Conservation (phyloP, 2,329 filamentous ascomycete genomes). For the Pestalotiopsis sp. region DNA sequence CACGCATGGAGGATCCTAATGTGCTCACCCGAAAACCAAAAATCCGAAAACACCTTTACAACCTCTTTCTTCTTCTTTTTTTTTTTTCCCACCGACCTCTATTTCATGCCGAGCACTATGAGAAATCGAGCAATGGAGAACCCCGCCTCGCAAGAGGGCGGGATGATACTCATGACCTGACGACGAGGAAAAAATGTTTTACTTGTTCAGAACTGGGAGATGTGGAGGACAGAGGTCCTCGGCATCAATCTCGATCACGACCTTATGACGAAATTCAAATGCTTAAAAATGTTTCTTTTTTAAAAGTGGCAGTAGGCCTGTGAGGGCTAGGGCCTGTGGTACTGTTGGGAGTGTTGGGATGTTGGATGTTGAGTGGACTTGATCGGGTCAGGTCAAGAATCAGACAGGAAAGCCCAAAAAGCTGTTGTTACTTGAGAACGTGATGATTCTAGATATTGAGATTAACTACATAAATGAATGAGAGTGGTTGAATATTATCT, state of each 20-base stretch:
- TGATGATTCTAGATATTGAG: constrained; percentile 34
- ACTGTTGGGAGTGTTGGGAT: constrained; percentile 35
- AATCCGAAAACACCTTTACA: constrained; percentile 14
- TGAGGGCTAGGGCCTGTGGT: constrained; percentile 20
- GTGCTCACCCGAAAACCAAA: constrained; percentile 17
- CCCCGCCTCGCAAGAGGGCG: constrained; percentile 34
- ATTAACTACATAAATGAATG: constrained; percentile 25
- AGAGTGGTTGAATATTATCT: background rate
- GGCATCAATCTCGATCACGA: constrained; percentile 35
- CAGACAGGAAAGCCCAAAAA: constrained; percentile 40
- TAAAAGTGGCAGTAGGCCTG: constrained; percentile 41
- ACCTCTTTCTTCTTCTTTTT: background rate
- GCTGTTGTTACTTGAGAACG: constrained; percentile 36
- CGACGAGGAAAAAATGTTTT: constrained; percentile 26
- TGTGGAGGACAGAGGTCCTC: constrained; percentile 19
- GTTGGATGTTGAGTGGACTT: constrained; percentile 37
- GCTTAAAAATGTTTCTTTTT: constrained; percentile 28
- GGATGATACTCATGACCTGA: constrained; percentile 36
- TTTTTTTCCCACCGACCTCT: constrained; percentile 5
- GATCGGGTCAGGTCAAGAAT: constrained; percentile 37
- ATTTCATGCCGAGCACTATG: constrained; percentile 31
- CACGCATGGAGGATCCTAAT: constrained; percentile 35
- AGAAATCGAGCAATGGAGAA: constrained; percentile 33
- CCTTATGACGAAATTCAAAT: constrained; percentile 33
- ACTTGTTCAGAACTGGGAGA: constrained; percentile 14